Conservation (phyloP, 2,329 filamentous ascomycete species). For the Gaeumannomyces tritici region DNA sequence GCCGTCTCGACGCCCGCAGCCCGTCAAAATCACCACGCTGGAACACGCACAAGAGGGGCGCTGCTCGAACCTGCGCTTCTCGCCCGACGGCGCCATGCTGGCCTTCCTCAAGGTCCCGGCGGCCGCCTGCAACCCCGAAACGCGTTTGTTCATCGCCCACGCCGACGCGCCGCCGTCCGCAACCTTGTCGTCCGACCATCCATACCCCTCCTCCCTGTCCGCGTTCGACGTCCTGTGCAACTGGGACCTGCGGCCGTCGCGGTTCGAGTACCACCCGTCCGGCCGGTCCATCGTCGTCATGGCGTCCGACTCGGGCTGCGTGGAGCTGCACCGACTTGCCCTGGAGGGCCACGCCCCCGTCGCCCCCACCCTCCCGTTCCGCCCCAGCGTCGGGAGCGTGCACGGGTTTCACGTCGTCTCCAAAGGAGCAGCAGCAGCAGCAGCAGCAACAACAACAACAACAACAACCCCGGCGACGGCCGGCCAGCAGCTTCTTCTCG, state of each 20-base stretch:
- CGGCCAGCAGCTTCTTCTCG: conserved; percentile 20
- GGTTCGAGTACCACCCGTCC: conserved; percentile 24
- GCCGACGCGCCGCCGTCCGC: conserved; percentile 2
- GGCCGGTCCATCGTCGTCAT: conserved; percentile 22
- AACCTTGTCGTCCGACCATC: background rate
- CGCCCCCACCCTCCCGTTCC: conserved; percentile 14
- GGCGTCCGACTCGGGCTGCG: conserved; percentile 22
- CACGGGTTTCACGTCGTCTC: conserved; percentile 12
- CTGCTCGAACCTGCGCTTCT: conserved; percentile 21
- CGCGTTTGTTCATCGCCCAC: conserved; percentile 20
- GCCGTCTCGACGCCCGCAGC: no score
- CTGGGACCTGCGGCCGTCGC: conserved; percentile 18
- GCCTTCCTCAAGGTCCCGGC: conserved; percentile 21
- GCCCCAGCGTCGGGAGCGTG: conserved; percentile 13
- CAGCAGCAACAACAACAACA: background rate
- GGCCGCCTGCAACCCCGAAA: conserved; percentile 13
- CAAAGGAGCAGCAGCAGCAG: background rate
- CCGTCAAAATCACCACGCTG: background rate
- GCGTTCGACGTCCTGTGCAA: conserved; percentile 18
- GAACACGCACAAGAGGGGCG: background rate
- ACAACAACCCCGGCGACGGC: background rate
- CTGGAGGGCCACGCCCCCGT: conserved; percentile 17
- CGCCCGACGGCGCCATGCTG: conserved; percentile 24
- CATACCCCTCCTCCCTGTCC: conserved; percentile 11
- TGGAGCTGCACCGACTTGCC: conserved; percentile 21